phyloP scores from a whole-genome alignment of 805 yeast genomes.

The Hanseniaspora meyeri region DNA sequence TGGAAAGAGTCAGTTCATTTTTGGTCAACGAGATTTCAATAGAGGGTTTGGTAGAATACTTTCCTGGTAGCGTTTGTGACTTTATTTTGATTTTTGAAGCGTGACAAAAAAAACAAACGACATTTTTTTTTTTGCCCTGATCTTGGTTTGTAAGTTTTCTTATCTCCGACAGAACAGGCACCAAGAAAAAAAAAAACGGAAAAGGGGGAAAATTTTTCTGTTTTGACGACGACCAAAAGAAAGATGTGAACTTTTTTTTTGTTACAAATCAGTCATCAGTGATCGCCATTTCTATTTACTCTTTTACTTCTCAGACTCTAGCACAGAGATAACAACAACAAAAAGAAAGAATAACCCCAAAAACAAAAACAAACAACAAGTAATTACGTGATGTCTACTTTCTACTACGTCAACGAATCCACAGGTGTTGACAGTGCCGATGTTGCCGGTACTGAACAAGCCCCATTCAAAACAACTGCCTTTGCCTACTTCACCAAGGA shows the following conservation, averaged over 20 bases:
- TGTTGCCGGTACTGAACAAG: conserved; percentile 49
- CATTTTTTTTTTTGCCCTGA: no score
- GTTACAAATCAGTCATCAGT: neutral
- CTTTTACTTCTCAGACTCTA: no score
- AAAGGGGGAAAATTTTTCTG: neutral
- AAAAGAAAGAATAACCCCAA: no score
- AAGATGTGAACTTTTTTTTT: neutral
- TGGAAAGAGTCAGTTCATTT: neutral
- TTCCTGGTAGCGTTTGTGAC: no score
- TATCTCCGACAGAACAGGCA: neutral
- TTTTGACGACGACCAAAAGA: neutral
- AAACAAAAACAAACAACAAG: neutral
- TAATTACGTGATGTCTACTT: conserved; percentile 19
- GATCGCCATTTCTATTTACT: no score
- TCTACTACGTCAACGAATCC: conserved; percentile 59
- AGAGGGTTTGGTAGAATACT: no score
- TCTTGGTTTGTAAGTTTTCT: neutral
- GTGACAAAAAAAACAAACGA: neutral
- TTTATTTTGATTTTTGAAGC: no score
- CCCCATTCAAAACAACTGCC: conserved; percentile 75
- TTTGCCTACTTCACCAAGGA: conserved; percentile 48
- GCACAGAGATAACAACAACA: no score
- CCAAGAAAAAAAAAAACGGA: neutral
- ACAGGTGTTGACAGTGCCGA: conserved; percentile 53
- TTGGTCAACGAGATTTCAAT: neutral